Base-by-base conservation (phyloP, 352 stramenopile species). In the Phytophthora meadii region DNA sequence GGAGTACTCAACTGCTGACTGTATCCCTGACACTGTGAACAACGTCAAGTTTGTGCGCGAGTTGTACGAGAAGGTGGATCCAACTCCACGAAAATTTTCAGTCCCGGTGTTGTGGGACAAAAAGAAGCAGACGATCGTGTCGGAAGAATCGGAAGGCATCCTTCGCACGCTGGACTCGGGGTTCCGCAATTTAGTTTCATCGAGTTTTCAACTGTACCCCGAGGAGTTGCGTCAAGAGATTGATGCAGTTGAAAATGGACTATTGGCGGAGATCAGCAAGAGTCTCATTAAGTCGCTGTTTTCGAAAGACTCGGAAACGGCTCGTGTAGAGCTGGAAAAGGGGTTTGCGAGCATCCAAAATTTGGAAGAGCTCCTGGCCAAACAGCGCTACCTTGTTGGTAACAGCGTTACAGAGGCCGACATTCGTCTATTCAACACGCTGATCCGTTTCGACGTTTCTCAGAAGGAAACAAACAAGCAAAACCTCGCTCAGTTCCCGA, bases 21-120 rank as follows among this genome's bases (percentile, higher is more conserved):
- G 46, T 45, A 74, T 65, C 4, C 45, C 51, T 6, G 70, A 79
- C 42, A 63, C 36, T 2, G 61, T 76, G 34, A 79, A 79, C 51
- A 24, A 57, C 36, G n/a, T 41, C 4, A 65, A 47, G 15, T 75
- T 72, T 30, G 66, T 58, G 22, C 68, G 73, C 14, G 69, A 83
- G 39, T 53, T 87, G 54, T 84, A 82, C 65, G 70, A 87, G 34
- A 55, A 59, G 24, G 58, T 67, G 17, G 69, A 64, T 48, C 37
- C 42, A 22, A 48, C 57, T 6, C 48, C 55, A 17, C 54, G 54
- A 8, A 66, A 52, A 2, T 76, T 67, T 39, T 75, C 85, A n/a
- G 87, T 88, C 1, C 88, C 88, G 3, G 57, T 96, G 1, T 60
- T 96, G 24, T 75, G 91, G 48, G 86, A 97, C 78, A 76, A 81